These are phyloP conservation scores for Aspergillus oerlinghausenensis DNA, from an alignment of 2,329 filamentous ascomycete genomes.

Conservation along the genomic window DNA sequence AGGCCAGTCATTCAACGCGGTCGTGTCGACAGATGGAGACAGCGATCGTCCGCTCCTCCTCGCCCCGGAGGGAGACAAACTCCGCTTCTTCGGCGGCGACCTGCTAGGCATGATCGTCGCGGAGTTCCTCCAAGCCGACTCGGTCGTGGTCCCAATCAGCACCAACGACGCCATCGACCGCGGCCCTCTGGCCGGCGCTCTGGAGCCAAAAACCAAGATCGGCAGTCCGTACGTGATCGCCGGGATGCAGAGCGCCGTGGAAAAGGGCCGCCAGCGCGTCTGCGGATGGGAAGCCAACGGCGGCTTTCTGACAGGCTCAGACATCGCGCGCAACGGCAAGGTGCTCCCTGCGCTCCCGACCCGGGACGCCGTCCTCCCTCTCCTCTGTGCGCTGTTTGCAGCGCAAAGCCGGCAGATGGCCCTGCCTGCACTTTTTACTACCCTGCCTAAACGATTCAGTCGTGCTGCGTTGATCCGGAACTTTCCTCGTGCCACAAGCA, in stretches of 20 bases:
- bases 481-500: conserved; percentile 27
- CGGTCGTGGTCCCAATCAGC: conserved; percentile 31
- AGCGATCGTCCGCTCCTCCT: conserved; percentile 31
- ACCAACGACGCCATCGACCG: conserved; percentile 32
- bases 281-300: conserved; percentile 34
- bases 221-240: conserved; percentile 32
- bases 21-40: conserved; percentile 31
- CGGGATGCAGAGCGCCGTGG: conserved; percentile 28
- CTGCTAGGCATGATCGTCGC: conserved; percentile 30
- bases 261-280: conserved; percentile 24
- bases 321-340: conserved; percentile 25
- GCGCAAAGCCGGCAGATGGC: conserved; percentile 20
- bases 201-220: conserved; percentile 30
- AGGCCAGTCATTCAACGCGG: conserved; percentile 24
- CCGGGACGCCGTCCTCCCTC: conserved; percentile 27
- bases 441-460: conserved; percentile 26
- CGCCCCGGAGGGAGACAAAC: conserved; percentile 21
- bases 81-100: conserved; percentile 32
- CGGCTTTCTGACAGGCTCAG: conserved; percentile 30
- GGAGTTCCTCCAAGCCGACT: conserved; percentile 25
- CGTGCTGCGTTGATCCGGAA: conserved; percentile 28
- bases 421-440: conserved; percentile 25
- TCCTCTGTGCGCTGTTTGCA: conserved; percentile 27
- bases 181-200: conserved; percentile 21
- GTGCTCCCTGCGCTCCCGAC: conserved; percentile 27